Percentiles rank a stretch among this genome's conserved stretches.
Evolutionary conservation across 2,329 filamentous ascomycete species (phyloP).

Genomic region (Sporothrix pallida): DNA sequence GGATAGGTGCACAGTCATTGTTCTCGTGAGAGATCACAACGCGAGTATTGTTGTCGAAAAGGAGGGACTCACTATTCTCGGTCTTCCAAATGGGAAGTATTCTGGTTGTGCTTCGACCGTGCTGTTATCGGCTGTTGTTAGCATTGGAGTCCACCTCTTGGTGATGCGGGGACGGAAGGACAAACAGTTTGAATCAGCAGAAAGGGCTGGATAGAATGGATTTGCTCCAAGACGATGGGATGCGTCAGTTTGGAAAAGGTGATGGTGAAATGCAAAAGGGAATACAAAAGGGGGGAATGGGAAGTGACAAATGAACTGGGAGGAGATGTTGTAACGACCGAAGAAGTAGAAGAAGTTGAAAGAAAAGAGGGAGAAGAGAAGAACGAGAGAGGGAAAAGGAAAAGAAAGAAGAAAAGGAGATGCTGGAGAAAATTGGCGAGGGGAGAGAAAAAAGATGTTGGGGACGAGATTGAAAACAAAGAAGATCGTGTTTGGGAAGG

Average conservation of each 20-base stretch:
- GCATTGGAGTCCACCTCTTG: neutral
- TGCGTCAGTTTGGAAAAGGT: conserved; percentile 5
- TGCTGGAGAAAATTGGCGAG: neutral
- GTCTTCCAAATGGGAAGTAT: neutral
- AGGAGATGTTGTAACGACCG: conserved; percentile 38
- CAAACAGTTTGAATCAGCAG: neutral
- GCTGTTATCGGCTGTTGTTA: neutral
- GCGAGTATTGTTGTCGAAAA: too few species aligned
- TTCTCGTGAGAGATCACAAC: neutral
- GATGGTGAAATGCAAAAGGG: conserved; percentile 32
- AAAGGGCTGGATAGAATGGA: neutral
- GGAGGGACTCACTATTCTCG: neutral
- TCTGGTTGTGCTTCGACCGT: neutral
- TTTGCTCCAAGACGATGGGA: conserved; percentile 19
- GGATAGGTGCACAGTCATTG: neutral
- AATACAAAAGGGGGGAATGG: conserved; percentile 30
- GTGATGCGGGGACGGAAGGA: neutral
- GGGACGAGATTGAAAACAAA: neutral
- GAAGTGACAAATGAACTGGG: conserved; percentile 20
- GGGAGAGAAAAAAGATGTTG: neutral
- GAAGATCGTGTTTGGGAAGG: neutral
- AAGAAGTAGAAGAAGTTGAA: conserved; percentile 36
- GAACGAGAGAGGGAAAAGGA: neutral
- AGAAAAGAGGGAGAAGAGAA: neutral
- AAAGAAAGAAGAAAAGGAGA: neutral